Evolutionary conservation across 306 rosid species (phyloP).

Genomic region (Styphnolobium japonicum): DNA sequence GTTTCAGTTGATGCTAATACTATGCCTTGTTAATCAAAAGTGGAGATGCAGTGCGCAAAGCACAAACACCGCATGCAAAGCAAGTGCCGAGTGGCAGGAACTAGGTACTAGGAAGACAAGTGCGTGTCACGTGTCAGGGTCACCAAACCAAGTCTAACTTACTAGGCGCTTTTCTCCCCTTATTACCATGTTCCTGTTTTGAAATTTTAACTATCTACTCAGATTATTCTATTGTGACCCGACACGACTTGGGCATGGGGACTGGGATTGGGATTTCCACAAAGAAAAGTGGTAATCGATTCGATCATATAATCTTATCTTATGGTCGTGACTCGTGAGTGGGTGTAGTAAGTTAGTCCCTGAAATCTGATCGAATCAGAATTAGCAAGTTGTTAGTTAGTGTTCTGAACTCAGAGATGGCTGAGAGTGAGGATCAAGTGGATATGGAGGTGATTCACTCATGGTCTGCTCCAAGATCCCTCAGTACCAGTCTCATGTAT

Average conservation of each 20-base stretch:
- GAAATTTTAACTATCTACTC: not conserved
- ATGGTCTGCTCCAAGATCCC: constrained; percentile 85
- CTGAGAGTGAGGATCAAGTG: constrained; percentile 38
- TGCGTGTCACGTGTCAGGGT: not conserved
- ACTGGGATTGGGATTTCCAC: not conserved
- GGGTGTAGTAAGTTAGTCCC: no score
- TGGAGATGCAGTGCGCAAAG: not conserved
- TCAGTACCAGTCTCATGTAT: constrained; percentile 77
- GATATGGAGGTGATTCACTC: constrained; percentile 75
- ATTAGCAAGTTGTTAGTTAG: not conserved
- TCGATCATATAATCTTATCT: not conserved
- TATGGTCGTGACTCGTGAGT: no score
- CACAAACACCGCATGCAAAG: not conserved
- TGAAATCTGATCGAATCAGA: not conserved
- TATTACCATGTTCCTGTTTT: not conserved
- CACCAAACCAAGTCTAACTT: not conserved
- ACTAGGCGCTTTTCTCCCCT: not conserved
- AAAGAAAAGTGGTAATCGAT: not conserved
- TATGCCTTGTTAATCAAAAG: not conserved
- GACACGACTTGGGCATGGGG: not conserved
- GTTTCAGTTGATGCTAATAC: not conserved
- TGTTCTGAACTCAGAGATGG: constrained; percentile 26
- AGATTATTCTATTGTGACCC: not conserved
- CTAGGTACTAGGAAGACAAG: not conserved
- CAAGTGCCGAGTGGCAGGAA: not conserved